Evolutionary conservation across 192 early-diverging fungal species (phyloP), one percentile per base, ranked within the genome.

Genomic region (Coemansia sp.): DNA sequence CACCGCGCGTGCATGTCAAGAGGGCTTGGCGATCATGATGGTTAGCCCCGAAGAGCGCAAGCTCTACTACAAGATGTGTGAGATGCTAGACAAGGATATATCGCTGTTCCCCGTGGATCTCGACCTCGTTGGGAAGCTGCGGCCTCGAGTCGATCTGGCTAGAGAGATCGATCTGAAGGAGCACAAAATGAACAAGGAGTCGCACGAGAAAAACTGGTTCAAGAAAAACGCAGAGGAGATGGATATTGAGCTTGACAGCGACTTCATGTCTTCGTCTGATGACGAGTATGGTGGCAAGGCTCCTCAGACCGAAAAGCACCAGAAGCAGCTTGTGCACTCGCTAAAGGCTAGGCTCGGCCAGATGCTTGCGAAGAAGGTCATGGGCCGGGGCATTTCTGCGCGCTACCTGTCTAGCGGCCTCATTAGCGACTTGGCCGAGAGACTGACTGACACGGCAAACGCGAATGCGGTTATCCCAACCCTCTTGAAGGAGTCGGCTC

Each of bases 11-110:
- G 95, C 91, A n/a, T 64, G 82, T 31, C 84, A 77, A 19, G 91
- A 94, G 59, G 97, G 97, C 61, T 77, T 97, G 24, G 89, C 88
- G 37, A 75, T 99, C 22, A 80, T 94, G 83, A 73, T 99, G 42
- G 89, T 87, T 64, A 89, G 90, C 27, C 95, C 97, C 20, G 89
- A 94, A 57, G 97, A 99, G 65, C 70, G 88, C 22, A 85, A 86
- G 47, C 67, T 91, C 27, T 97, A 96, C 79, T 86, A 89, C 62
- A 91, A 92, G 73, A 87, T 99, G 46, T 93, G 92, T 57, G 71
- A 86, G n/a, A 86, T 88, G 7, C 84, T 99, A 5, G 86, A 86
- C 56, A 94, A 96, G 78, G 86, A 90, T 71, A 70, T 85, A 59
- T 66, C 88, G 4, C 89, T 92, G 36, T 97, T 96, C 72, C 95